Percentiles rank a stretch among this genome's conserved stretches.
These are phyloP conservation scores for Endocalyx cinctus DNA, from an alignment of 2,329 filamentous ascomycete species.

Conservation along the genomic window DNA sequence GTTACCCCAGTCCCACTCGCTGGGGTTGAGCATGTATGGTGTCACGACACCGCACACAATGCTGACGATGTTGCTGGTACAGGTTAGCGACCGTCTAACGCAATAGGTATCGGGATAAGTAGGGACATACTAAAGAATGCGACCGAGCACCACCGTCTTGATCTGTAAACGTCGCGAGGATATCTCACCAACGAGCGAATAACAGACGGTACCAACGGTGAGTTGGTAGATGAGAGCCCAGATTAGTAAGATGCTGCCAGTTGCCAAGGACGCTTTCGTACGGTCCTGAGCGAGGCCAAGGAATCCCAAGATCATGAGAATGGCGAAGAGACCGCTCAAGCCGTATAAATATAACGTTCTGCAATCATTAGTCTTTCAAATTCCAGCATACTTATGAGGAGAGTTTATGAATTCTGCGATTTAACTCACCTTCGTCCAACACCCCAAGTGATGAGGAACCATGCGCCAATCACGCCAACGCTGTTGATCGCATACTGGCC, in stretches of 20 bases:
- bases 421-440: slow-evolving; percentile 58
- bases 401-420: background rate
- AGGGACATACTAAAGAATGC: slow-evolving; percentile 61
- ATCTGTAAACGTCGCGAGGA: slow-evolving; percentile 80
- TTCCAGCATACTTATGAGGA: slow-evolving; percentile 1
- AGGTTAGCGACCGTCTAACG: slow-evolving; percentile 8
- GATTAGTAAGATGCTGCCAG: slow-evolving; percentile 77
- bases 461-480: slow-evolving; percentile 75
- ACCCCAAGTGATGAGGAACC: slow-evolving; percentile 72
- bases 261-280: slow-evolving; percentile 63
- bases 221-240: slow-evolving; percentile 84
- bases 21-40: slow-evolving; percentile 89
- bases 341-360: slow-evolving; percentile 68
- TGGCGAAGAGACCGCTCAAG: slow-evolving; percentile 64
- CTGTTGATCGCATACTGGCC: slow-evolving; percentile 70
- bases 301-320: slow-evolving; percentile 83
- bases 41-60: slow-evolving; percentile 80
- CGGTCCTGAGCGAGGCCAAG: slow-evolving; percentile 69
- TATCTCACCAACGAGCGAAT: slow-evolving; percentile 81
- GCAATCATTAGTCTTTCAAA: slow-evolving; percentile 24
- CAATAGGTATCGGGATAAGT: background rate
- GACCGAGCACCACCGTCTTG: slow-evolving; percentile 85
- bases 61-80: slow-evolving; percentile 64
- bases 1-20: slow-evolving; percentile 83
- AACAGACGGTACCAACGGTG: slow-evolving; percentile 84